Base-by-base conservation (phyloP, 306 rosid species). In the Quercus aquifolioides region DNA sequence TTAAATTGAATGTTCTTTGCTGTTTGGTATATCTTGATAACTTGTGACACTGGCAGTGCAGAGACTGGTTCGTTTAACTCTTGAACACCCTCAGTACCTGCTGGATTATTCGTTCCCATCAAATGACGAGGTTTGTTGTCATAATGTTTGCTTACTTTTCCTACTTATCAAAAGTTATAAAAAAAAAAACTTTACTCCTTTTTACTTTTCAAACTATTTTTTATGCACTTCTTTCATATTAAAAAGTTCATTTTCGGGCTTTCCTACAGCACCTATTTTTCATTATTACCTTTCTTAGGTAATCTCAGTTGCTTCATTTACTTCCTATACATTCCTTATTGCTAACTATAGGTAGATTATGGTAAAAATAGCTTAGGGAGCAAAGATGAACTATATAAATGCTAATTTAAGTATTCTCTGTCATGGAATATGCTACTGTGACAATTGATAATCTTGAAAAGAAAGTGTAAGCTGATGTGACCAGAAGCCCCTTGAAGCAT, bases 11-110 rank as follows among this genome's bases (percentile, higher is more conserved):
- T 23, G 31, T 59, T 62, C 28, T 31, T 33, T n/a, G 10, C 28
- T 19, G 26, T 68, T 30, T 75, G 65, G 31, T 69, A 51, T 77
- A 57, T 89, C 75, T 65, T 84, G 73, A 81, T 82, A 85, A 84
- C 81, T 41, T 71, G 55, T 82, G 74, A 28, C 81, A 33, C 74
- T 89, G 92, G 84, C 83, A 62, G 75, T 75, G 76, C 96, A 95
- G 98, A 85, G 74, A 69, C 84, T 95, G 76, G 98, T 93, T 73
- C 93, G 92, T 71, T 71, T 64, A 68, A 93, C 99, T 72, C 88
- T 95, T 69, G 91, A 87, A 77, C 94, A 95, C 86, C 97, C 92
- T 11, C 81, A 71, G 52, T 95, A 90, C 80, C 84, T 91, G 5
- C 26, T 78, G 75, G 94, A 90, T 78, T 95, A 95, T 81, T 76